phyloP scores from a whole-genome alignment of 768 basidiomycete species.

The Macrolepiota fuliginosa region DNA sequence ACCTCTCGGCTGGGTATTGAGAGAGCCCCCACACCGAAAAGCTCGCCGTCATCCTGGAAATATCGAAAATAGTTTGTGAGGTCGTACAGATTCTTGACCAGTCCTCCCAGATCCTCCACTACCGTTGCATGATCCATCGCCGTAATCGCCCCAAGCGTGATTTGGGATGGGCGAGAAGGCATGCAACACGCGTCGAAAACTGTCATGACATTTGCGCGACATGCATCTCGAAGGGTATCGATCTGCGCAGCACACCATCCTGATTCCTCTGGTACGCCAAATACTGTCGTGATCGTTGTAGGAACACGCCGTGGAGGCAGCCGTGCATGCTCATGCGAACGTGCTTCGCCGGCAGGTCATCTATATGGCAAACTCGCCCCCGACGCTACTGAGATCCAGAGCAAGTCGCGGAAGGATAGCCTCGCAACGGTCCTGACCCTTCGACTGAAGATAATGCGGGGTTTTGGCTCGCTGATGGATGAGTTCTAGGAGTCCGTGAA shows the following conservation, averaged over 20 bases:
- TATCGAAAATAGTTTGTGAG: constrained; percentile 69
- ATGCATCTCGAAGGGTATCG: constrained; percentile 58
- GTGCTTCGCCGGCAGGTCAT: constrained; percentile 73
- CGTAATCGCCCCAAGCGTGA: constrained; percentile 55
- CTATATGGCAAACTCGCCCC: constrained; percentile 85
- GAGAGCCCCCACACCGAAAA: constrained; percentile 24
- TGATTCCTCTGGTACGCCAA: constrained; percentile 77
- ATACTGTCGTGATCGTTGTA: constrained; percentile 58
- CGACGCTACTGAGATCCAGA: constrained; percentile 75
- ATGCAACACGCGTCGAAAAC: constrained; percentile 84
- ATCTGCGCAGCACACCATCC: constrained; percentile 86
- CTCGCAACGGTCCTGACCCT: constrained; percentile 71
- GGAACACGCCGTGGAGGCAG: constrained; percentile 29
- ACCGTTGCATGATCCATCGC: constrained; percentile 27
- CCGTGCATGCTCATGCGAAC: constrained; percentile 89
- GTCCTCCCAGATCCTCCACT: constrained; percentile 72
- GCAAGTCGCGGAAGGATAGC: constrained; percentile 68
- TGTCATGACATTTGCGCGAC: constrained; percentile 76
- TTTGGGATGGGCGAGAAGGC: constrained; percentile 63
- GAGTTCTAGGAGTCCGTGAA: constrained; percentile 70
- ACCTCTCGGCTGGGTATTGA: constrained; percentile 56
- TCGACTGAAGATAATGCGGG: constrained; percentile 71
- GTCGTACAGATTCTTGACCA: constrained; percentile 77
- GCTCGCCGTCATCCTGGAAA: constrained; percentile 53
- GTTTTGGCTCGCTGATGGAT: constrained; percentile 83